Conservation (phyloP, 306 rosid species). For the Acmispon strigosus region DNA sequence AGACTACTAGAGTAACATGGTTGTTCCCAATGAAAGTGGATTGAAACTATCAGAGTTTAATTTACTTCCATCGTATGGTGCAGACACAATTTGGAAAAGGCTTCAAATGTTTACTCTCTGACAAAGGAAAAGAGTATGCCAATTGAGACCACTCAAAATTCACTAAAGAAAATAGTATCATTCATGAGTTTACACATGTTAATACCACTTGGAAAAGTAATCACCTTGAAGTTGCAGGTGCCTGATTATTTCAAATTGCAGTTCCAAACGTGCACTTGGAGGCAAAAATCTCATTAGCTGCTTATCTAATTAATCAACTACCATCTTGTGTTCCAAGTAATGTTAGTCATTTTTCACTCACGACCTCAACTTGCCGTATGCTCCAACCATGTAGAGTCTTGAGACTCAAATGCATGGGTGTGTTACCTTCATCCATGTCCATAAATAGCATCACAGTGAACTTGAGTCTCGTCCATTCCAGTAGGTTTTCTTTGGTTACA, state of each 20-base stretch:
- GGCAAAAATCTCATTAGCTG: not conserved
- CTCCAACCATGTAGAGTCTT: not conserved
- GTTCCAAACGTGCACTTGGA: not conserved
- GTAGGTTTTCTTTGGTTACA: not conserved
- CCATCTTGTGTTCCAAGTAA: not conserved
- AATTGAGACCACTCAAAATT: not conserved
- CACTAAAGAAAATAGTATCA: not conserved
- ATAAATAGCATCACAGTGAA: not conserved
- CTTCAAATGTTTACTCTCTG: not conserved
- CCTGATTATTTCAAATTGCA: no score
- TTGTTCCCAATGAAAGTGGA: not conserved
- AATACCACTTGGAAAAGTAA: no score
- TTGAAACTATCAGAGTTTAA: not conserved
- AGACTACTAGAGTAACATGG: not conserved
- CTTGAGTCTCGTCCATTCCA: not conserved
- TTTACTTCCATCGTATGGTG: not conserved
- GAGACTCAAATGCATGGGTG: not conserved
- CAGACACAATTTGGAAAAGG: not conserved
- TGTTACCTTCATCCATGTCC: not conserved
- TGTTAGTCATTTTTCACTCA: not conserved
- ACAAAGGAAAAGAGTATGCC: not conserved
- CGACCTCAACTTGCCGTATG: not conserved
- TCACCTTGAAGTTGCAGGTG: no score
- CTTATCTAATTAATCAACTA: not conserved
- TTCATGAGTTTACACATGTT: not conserved